Evolutionary conservation across 257 asterid species (phyloP), one percentile per base, ranked within the genome.

Genomic region (Salvia miltiorrhiza): DNA sequence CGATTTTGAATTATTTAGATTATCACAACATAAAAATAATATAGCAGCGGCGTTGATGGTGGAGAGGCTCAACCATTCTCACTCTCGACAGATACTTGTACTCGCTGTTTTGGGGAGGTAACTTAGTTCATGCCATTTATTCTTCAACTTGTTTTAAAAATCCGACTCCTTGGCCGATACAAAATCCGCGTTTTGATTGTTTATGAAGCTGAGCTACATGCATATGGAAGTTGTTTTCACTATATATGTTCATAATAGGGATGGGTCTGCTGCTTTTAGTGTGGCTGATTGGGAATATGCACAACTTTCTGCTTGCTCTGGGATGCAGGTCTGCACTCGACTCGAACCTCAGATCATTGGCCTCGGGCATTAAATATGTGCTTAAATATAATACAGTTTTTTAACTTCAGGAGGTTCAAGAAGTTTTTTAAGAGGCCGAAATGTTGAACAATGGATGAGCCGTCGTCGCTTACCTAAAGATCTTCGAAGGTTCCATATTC

Each of bases 81-180:
- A 0, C 83, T 24, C 35, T 61, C 37, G 83, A 84, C 45, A 80
- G 96, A 93, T 93, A 93, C n/a, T 39, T 79, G 30, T 93, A 93
- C 87, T 87, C 99, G 7, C 73, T 93, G 60, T 90, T 88, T 78
- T 93, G 99, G 99, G 99, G 96, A 93, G 98, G 98, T 93, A 93
- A 49, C 43, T 17, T 73, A 30, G 35, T 30, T 30, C 35, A 30
- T 30, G 35, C 7, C 7, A 7, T 30, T 30, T 30, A 5, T n/a
- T n/a, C n/a, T n/a, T n/a, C n/a, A n/a, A n/a, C n/a, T n/a, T n/a
- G n/a, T n/a, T 4, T 30, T 30, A 30, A 30, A 3, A 30, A 30
- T 30, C 35, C 5, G 35, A 3, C 35, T 30, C 5, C 35, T 3
- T 7, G 5, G 35, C 7, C 35, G 0, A 30, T 30, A 30, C 4